Evolutionary conservation across 1,284 basidiomycete genomes (phyloP).

Genomic region (Trametes sp.): DNA sequence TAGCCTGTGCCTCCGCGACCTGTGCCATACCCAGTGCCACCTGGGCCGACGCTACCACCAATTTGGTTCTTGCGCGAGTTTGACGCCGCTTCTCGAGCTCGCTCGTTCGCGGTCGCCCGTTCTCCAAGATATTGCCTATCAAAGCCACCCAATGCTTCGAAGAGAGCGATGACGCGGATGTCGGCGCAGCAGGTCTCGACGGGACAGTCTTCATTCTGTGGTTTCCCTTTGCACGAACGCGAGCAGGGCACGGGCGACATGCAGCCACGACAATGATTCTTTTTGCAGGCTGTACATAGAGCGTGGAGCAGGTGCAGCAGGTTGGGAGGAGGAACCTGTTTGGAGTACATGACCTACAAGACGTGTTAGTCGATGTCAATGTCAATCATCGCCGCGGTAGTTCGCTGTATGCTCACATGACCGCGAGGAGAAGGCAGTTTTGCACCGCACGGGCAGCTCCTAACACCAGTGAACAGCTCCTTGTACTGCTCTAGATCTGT

Average conservation of each 20-base stretch:
- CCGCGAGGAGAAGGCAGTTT: conserved; percentile 29
- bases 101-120: conserved; percentile 46
- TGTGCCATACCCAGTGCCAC: conserved; percentile 56
- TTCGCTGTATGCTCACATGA: conserved; percentile 20
- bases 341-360: conserved; percentile 51
- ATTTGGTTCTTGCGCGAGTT: conserved; percentile 29
- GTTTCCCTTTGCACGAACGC: conserved; percentile 50
- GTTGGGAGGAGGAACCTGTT: conserved; percentile 42
- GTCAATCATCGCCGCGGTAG: background rate
- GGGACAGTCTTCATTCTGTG: conserved; percentile 43
- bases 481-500: conserved; percentile 20
- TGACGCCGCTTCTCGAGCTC: conserved; percentile 44
- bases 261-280: conserved; percentile 58
- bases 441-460: conserved; percentile 26
- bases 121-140: conserved; percentile 54
- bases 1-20: background rate
- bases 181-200: conserved; percentile 54
- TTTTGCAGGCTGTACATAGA: conserved; percentile 50
- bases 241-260: conserved; percentile 48
- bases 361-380: background rate
- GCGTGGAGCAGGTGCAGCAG: conserved; percentile 52
- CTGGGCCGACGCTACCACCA: conserved; percentile 50
- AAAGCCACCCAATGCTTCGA: conserved; percentile 56
- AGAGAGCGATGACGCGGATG: conserved; percentile 56
- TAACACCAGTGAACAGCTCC: conserved; percentile 27